These are phyloP conservation scores for Amoebophrya sp. DNA, from an alignment of 169 alveolate genomes.

Conservation along the genomic window DNA sequence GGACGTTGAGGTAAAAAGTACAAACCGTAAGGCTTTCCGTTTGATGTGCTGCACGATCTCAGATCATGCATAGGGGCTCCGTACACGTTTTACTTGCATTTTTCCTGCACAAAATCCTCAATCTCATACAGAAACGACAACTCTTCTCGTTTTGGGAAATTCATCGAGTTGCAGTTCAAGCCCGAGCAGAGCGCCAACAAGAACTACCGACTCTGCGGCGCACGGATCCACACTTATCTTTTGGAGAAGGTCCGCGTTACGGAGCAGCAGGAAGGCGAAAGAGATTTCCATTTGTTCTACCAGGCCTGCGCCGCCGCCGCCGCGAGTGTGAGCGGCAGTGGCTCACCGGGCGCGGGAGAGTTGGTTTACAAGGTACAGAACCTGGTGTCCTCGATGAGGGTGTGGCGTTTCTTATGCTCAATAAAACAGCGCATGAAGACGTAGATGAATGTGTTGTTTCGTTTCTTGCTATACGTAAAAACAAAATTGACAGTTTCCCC, in stretches of 20 bases:
- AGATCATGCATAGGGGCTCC: background rate
- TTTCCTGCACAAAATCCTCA: background rate
- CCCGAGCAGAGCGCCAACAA: conserved; percentile 40
- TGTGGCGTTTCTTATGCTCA: too few relatives aligned
- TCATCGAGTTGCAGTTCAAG: conserved; percentile 87
- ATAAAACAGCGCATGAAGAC: too few relatives aligned
- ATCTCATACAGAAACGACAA: conserved; percentile 87
- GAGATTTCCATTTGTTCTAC: conserved; percentile 95
- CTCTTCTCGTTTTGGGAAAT: conserved; percentile 66
- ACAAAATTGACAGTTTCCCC: background rate
- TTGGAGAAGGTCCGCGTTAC: conserved; percentile 95
- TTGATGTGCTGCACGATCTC: too few relatives aligned
- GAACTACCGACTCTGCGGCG: conserved; percentile 83
- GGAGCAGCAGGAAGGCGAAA: conserved; percentile 85
- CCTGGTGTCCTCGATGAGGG: too few relatives aligned
- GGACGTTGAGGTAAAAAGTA: conserved; percentile 49
- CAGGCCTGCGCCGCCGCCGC: conserved; percentile 82
- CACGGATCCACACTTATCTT: conserved; percentile 88
- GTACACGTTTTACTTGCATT: background rate
- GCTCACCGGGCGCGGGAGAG: conserved; percentile 38
- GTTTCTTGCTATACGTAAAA: too few relatives aligned
- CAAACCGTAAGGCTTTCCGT: background rate
- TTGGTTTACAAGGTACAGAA: too few relatives aligned
- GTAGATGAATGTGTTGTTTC: too few relatives aligned
- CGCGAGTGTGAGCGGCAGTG: conserved; percentile 38